Evolutionary conservation across 2,329 filamentous ascomycete genomes (phyloP).

Genomic region (Coniochaeta hoffmannii): DNA sequence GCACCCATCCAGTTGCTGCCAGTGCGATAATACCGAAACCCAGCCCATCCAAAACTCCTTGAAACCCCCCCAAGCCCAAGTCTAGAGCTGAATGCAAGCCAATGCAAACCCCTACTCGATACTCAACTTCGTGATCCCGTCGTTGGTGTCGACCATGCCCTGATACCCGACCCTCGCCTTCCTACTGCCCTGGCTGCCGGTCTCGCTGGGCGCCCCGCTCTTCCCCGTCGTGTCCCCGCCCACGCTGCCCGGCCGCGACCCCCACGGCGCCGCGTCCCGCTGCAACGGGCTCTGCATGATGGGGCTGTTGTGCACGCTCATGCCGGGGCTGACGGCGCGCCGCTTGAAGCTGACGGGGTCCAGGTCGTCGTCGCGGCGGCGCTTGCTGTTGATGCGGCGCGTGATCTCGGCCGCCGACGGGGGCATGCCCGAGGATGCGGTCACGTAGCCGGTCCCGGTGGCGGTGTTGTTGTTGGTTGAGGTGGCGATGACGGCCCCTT

Average conservation of each 20-base stretch:
- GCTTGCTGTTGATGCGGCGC: slow-evolving; percentile 70
- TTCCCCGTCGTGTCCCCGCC: slow-evolving; percentile 43
- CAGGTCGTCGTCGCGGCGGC: slow-evolving; percentile 85
- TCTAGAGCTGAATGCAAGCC: neutral
- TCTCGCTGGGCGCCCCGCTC: slow-evolving; percentile 41
- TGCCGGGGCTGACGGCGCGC: slow-evolving; percentile 81
- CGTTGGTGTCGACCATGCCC: slow-evolving; percentile 93
- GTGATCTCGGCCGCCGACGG: slow-evolving; percentile 68
- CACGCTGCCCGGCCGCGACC: slow-evolving; percentile 59
- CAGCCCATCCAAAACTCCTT: neutral
- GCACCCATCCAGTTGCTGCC: neutral
- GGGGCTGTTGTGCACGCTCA: slow-evolving; percentile 87
- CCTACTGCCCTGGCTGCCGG: slow-evolving; percentile 19
- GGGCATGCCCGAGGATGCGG: slow-evolving; percentile 21
- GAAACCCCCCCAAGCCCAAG: neutral
- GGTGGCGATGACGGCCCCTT: neutral
- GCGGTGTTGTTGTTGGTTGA: neutral
- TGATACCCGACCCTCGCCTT: slow-evolving; percentile 64
- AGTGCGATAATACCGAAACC: neutral
- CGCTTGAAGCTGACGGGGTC: slow-evolving; percentile 85
- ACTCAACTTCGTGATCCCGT: slow-evolving; percentile 94
- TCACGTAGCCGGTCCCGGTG: neutral
- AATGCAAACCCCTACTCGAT: slow-evolving; percentile 59
- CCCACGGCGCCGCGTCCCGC: slow-evolving; percentile 63
- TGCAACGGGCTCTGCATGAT: slow-evolving; percentile 79